These are phyloP conservation scores for Microbotryum violaceum DNA, from an alignment of 1,284 basidiomycete genomes.

Conservation along the genomic window DNA sequence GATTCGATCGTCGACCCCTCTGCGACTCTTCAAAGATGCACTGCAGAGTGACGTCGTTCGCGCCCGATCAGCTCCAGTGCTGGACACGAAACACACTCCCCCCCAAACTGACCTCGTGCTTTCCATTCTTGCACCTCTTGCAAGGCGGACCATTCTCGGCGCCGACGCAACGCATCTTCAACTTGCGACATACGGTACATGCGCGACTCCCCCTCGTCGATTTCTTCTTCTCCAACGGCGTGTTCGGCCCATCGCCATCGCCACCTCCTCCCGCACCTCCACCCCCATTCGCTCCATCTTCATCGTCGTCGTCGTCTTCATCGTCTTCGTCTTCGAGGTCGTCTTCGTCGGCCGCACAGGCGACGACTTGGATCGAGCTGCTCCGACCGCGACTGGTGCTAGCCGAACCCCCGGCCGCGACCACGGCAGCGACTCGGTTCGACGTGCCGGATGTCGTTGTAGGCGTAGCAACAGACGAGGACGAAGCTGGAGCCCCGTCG, in stretches of 20 bases:
- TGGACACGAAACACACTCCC: neutral
- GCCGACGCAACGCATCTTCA: conserved; percentile 95
- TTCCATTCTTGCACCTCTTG: conserved; percentile 54
- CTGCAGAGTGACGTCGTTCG: conserved; percentile 17
- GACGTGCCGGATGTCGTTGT: neutral
- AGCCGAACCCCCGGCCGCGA: neutral
- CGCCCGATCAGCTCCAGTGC: too few species aligned
- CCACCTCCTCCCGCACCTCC: conserved; percentile 9
- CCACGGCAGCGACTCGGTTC: neutral
- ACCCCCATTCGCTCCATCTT: conserved; percentile 8
- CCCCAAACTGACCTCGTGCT: conserved; percentile 53
- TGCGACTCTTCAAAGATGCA: conserved; percentile 94
- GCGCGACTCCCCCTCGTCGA: conserved; percentile 51
- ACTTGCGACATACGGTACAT: conserved; percentile 74
- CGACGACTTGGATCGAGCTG: too few species aligned
- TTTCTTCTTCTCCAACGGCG: conserved; percentile 30
- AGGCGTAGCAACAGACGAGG: neutral
- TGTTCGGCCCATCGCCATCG: conserved; percentile 9
- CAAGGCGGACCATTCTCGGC: conserved; percentile 77
- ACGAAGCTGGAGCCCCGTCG: neutral
- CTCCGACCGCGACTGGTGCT: too few species aligned
- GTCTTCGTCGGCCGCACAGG: conserved; percentile 29
- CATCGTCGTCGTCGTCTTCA: conserved; percentile 39
- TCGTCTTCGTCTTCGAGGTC: conserved; percentile 46
- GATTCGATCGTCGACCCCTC: conserved; percentile 70